These are phyloP conservation scores for Grosmannia clavigera DNA, from an alignment of 2,329 filamentous ascomycete species.

Conservation along the genomic window DNA sequence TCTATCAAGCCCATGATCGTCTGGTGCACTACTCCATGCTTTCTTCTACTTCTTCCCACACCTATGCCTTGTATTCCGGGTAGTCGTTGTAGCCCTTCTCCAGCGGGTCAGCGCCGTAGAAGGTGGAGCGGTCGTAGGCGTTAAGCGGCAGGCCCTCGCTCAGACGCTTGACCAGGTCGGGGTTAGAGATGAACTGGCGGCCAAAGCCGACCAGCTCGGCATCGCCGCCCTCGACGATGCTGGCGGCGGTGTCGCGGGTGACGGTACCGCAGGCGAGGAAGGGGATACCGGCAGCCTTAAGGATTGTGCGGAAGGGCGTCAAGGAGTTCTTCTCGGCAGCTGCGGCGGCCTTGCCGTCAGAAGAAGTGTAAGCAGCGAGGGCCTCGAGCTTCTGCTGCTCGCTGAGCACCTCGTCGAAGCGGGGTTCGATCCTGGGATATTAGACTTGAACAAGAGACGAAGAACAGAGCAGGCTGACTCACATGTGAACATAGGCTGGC, in stretches of 20 bases:
- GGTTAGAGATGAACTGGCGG: conserved; percentile 30
- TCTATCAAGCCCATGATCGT: too few relatives aligned
- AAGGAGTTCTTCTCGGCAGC: conserved; percentile 7
- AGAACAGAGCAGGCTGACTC: not conserved
- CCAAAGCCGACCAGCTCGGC: conserved; percentile 25
- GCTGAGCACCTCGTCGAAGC: conserved; percentile 10
- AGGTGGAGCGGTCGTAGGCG: conserved; percentile 23
- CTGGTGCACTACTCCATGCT: too few relatives aligned
- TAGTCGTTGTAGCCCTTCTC: conserved; percentile 27
- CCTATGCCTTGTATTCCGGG: conserved; percentile 14
- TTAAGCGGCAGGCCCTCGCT: conserved; percentile 23
- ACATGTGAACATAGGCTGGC: conserved; percentile 8
- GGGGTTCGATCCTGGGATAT: conserved; percentile 7
- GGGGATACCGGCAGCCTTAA: conserved; percentile 36
- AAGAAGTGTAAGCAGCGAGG: conserved; percentile 36
- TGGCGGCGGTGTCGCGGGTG: conserved; percentile 14
- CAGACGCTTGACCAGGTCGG: conserved; percentile 29
- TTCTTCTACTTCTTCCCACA: not conserved
- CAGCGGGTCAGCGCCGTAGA: conserved; percentile 24
- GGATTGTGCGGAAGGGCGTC: conserved; percentile 7
- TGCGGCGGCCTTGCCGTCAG: not conserved
- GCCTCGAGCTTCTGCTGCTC: conserved; percentile 25
- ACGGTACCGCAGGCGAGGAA: conserved; percentile 20
- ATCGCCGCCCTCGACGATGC: conserved; percentile 14
- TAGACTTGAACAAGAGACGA: not conserved